Evolutionary conservation across 495 filamentous ascomycete species (phyloP), one percentile per base, ranked within the genome.

Genomic region (Tuber magnatum): DNA sequence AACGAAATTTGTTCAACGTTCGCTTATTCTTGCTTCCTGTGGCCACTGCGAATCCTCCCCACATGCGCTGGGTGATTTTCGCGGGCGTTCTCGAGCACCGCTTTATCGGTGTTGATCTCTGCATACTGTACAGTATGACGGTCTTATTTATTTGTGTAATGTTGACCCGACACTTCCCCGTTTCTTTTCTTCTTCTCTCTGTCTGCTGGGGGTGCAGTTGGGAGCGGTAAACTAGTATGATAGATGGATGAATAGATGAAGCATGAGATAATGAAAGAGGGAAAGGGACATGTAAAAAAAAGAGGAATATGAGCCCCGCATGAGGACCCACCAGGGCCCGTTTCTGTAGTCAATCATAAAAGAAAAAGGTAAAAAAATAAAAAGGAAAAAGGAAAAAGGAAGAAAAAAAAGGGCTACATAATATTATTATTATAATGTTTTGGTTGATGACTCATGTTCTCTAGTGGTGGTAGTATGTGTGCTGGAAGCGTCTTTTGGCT

Each of bases 1-100:
- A 76, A 75, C 76, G 77, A 79, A 78, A 70, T 77, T 28, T 32
- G 39, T 71, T 74, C 69, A 78, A 74, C 65, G 75, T 78, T 78
- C 70, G 76, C 73, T 73, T 78, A 73, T 72, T 78, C 69, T 73
- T 78, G 68, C 72, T 71, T 70, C 56, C 42, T 68, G 51, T 3
- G 3, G 51, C 10, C 28, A 51, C 51, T 12, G 51, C 14, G 51
- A 32, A 28, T 32, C n/a, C 48, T 46, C 22, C 7, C 22, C 24
- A 10, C 24, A 51, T 51, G 0, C 22, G 46, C 22, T 51, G 9
- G 22, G 46, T 24, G 46, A 51, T 51, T 51, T 51, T 51, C 22
- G 22, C 22, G 22, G 22, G 46, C 24, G 20, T 51, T 10, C 24
- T n/a, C 48, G n/a, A 51, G 48, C 24, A 51, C 24, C 2, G 9